Evolutionary conservation across 768 basidiomycete genomes (phyloP), one percentile per base, ranked within the genome.

Genomic region (Phylloporus sp.): DNA sequence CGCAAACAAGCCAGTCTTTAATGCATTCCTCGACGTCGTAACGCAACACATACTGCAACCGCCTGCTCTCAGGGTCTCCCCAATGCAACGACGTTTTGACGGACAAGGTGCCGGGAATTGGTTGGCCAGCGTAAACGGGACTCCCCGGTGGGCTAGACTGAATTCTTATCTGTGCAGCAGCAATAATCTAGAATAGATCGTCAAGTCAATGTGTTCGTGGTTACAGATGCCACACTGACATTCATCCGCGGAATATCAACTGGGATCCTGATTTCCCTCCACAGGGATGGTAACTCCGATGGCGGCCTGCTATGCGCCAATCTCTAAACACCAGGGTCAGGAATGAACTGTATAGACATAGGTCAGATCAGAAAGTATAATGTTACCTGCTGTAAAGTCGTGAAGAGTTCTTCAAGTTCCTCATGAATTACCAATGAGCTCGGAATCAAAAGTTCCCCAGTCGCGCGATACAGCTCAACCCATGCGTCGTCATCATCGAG

Each of bases 1-100:
- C 95, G 54, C 91, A 88, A 9, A 97, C 81, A 4, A 97, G 75
- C 95, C 95, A 97, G 57, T 91, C 88, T 44, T 82, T 83, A 16
- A 84, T 78, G 68, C 83, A 77, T 57, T 92, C 90, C 51, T 89
- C 84, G 15, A 97, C 76, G 56, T 94, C 90, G 62, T 87, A 97
- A 32, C 85, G 79, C 70, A 95, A 76, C 35, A 69, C 61, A 63
- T 84, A 86, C 48, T 67, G 69, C 20, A 66, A 70, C 26, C 66
- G 58, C 62, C 77, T 70, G 28, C 67, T 65, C 51, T 76, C 67
- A 57, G 60, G 72, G 6, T 77, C 73, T 28, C 84, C 78, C 93
- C 92, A 95, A 55, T 86, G 83, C 61, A 91, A 86, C 4, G 86
- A 85, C 0, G 87, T 89, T 31, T 73, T 73, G 24, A 97, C 80